Evolutionary conservation across 176 grass and related monocot species (phyloP).

Genomic region (Ensete glaucum): DNA sequence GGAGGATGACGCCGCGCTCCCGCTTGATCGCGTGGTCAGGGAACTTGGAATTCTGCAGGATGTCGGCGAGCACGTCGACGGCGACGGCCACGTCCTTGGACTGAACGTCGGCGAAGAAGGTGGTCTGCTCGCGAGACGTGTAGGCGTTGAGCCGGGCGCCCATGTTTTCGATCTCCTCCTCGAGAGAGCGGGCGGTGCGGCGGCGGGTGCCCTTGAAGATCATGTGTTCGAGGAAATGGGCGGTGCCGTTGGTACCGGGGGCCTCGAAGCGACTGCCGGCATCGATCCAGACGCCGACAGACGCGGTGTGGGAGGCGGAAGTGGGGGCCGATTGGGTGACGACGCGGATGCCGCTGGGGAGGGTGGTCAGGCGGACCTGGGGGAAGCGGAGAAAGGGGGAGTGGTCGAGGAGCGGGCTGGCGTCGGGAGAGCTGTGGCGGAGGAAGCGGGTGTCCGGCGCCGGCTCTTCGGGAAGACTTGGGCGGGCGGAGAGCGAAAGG

Average conservation of each 20-base stretch:
- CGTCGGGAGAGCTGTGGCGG: constrained; percentile 51
- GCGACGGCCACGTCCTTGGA: constrained; percentile 49
- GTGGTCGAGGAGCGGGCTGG: constrained; percentile 41
- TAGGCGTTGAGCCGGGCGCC: constrained; percentile 85
- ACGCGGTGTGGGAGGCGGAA: constrained; percentile 54
- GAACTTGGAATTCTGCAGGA: constrained; percentile 73
- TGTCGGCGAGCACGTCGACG: constrained; percentile 73
- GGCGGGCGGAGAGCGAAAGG: constrained; percentile 27
- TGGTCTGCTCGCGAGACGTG: constrained; percentile 97
- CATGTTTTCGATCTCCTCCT: constrained; percentile 94
- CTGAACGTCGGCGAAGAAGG: constrained; percentile 91
- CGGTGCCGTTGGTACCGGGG: constrained; percentile 82
- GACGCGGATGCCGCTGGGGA: constrained; percentile 68
- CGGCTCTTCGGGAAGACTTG: constrained; percentile 20
- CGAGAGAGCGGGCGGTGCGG: constrained; percentile 53
- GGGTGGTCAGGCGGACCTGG: constrained; percentile 44
- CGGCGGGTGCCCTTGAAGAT: constrained; percentile 87
- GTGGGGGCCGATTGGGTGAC: constrained; percentile 57
- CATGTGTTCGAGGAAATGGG: constrained; percentile 99
- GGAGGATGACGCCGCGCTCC: constrained; percentile 91
- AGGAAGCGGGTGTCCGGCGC: constrained; percentile 51
- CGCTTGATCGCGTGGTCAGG: constrained; percentile 56
- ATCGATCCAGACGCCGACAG: constrained; percentile 87
- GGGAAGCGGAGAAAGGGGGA: constrained; percentile 63
- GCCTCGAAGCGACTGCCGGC: constrained; percentile 87